phyloP scores from a whole-genome alignment of 208 protist species.

The Wallacemonas sp. region DNA sequence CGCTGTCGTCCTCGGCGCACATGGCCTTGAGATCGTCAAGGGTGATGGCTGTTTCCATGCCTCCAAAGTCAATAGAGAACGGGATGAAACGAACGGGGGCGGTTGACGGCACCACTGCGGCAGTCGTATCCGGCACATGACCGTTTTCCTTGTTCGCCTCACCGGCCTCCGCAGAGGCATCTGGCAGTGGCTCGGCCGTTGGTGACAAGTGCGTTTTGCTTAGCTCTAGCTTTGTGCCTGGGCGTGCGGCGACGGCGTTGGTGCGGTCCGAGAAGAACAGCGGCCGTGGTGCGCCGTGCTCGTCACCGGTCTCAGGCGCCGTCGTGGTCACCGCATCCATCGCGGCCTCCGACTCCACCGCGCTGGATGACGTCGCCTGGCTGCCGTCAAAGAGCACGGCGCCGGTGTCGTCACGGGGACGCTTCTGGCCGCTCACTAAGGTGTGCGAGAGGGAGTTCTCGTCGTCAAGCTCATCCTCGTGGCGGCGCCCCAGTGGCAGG shows the following conservation, averaged over 20 bases:
- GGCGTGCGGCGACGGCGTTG: background rate
- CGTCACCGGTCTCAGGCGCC: background rate
- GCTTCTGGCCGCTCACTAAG: conserved; percentile 7
- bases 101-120: background rate
- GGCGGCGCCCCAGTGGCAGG: background rate
- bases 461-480: background rate
- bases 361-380: background rate
- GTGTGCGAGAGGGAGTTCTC: conserved; percentile 7
- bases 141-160: background rate
- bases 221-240: background rate
- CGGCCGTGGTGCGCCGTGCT: background rate
- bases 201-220: background rate
- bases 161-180: background rate
- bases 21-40: conserved; percentile 52
- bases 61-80: conserved; percentile 59
- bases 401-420: background rate
- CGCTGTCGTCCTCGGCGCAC: conserved; percentile 45
- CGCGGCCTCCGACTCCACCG: background rate
- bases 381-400: no score
- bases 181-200: no score
- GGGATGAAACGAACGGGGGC: conserved; percentile 46
- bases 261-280: conserved; percentile 11
- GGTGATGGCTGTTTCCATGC: conserved; percentile 45
- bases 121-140: background rate
- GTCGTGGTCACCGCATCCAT: background rate